Evolutionary conservation across 768 basidiomycete species (phyloP).

Genomic region (Rhodosporidiobolus sp.): DNA sequence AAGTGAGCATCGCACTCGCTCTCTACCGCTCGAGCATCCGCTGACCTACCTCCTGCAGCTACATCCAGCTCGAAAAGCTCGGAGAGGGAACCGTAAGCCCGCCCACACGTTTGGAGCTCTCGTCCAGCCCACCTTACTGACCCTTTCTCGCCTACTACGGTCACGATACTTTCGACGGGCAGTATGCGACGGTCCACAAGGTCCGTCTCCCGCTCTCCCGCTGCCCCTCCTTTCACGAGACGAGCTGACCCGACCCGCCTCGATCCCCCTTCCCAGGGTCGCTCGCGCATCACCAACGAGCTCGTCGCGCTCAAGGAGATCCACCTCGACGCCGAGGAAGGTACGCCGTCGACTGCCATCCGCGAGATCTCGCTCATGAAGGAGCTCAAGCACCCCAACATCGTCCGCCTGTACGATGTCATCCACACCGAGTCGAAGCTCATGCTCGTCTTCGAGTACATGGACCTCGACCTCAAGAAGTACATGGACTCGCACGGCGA

Average conservation of each 20-base stretch:
- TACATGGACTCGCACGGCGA: constrained; percentile 99
- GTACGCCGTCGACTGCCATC: constrained; percentile 96
- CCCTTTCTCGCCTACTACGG: background rate
- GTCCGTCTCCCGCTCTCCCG: constrained; percentile 40
- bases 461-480: constrained; percentile 96
- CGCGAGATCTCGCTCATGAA: constrained; percentile 99
- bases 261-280: constrained; percentile 58
- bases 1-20: too few relatives aligned
- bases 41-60: constrained; percentile 48
- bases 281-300: constrained; percentile 95
- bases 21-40: background rate
- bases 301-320: constrained; percentile 98
- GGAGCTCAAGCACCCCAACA: constrained; percentile 97
- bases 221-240: too few relatives aligned
- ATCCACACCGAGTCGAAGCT: constrained; percentile 98
- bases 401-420: constrained; percentile 95
- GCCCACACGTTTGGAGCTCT: constrained; percentile 33
- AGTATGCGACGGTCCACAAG: constrained; percentile 54
- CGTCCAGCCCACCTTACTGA: background rate
- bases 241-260: background rate
- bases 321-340: constrained; percentile 97
- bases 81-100: constrained; percentile 46
- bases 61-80: constrained; percentile 60
- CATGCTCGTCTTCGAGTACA: constrained; percentile 96
- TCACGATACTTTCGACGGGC: constrained; percentile 26